Evolutionary conservation across 495 filamentous ascomycete genomes (phyloP), one percentile per base, ranked within the genome.

Genomic region (Halenospora varia): DNA sequence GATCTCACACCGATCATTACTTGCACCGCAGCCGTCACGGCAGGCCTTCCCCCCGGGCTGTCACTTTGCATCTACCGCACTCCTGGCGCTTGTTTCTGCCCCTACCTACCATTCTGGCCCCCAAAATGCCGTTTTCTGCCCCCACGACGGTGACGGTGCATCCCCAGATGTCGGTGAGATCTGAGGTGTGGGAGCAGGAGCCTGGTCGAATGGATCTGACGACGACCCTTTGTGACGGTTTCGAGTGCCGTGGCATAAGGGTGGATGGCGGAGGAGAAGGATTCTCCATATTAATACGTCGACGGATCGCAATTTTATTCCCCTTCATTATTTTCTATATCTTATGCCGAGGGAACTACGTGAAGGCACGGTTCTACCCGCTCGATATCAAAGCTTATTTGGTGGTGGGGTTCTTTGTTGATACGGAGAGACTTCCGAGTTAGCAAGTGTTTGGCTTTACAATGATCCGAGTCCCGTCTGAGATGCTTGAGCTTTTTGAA

Each of bases 1-100:
- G 47, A 49, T 49, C 47, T 49, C 47, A 49, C 47, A 49, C 47
- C 47, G 47, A 24, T 8, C 44, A 47, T 45, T 45, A 20, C 42
- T 45, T 15, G 42, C 42, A 45, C 29, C 29, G 29, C 29, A 35
- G 29, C 29, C 29, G 13, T 45, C 18, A n/a, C 13, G 42, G 42
- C 42, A 20, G 42, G 42, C 42, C 15, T 4, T 17, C 13, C 19
- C 8, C n/a, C 8, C 42, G 19, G 17, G 4, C 42, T n/a, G 4
- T 46, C 19, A n/a, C 35, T 40, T 40, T 40, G 9, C 35, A 9
- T n/a, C n/a, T 9, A n/a, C 42, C 42, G 19, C 17, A 3, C 23
- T 49, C 47, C 47, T 49, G 47, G 47, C 47, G 47, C 47, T 49
- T 49, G 47, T 49, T 23, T 9, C 19, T 23, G 47, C 10, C 47